These are phyloP conservation scores for Collybia sp. DNA, from an alignment of 768 basidiomycete species.

Conservation along the genomic window DNA sequence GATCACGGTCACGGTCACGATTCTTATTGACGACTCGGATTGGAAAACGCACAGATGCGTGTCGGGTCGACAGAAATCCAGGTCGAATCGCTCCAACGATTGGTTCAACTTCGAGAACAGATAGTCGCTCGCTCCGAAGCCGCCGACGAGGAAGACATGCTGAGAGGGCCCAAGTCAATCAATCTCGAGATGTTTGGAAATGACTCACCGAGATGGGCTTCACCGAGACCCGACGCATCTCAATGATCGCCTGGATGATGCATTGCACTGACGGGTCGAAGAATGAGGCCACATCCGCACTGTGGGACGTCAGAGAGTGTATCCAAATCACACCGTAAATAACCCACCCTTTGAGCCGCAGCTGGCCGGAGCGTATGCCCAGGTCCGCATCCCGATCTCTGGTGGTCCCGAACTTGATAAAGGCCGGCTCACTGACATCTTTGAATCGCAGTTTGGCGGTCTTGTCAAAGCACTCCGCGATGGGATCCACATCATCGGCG, in stretches of 20 bases:
- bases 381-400: constrained; percentile 33
- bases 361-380: constrained; percentile 40
- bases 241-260: constrained; percentile 24
- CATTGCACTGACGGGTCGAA: constrained; percentile 33
- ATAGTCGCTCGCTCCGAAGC: background rate
- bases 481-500: constrained; percentile 34
- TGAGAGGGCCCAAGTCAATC: background rate
- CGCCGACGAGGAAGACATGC: background rate
- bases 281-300: constrained; percentile 28
- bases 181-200: background rate
- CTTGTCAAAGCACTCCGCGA: constrained; percentile 39
- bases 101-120: background rate
- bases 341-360: constrained; percentile 33
- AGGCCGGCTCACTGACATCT: constrained; percentile 31
- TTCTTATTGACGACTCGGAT: too few relatives aligned
- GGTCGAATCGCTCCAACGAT: background rate
- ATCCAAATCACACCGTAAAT: constrained; percentile 25
- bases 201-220: constrained; percentile 12
- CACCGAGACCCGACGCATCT: constrained; percentile 16
- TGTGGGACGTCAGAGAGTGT: constrained; percentile 25
- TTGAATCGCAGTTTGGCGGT: constrained; percentile 42
- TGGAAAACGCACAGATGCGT: background rate
- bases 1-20: too few relatives aligned
- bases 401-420: constrained; percentile 42
- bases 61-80: background rate